Evolutionary conservation across 2,329 filamentous ascomycete genomes (phyloP).

Genomic region (Fusarium sp.): DNA sequence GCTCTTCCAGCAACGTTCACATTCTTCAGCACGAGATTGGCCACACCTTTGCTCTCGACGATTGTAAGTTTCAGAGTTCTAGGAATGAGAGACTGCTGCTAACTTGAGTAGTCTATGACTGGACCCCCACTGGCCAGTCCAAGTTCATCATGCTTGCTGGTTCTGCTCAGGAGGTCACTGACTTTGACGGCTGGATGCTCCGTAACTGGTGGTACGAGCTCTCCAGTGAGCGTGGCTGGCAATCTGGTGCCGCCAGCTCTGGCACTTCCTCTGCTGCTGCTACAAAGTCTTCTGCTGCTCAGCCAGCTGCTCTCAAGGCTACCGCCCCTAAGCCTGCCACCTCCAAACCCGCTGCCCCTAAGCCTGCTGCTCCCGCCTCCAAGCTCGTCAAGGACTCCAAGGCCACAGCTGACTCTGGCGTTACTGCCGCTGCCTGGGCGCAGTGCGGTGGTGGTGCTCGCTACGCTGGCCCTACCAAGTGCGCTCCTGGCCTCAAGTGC

Average conservation of each 20-base stretch:
- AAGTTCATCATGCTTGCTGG: slow-evolving; percentile 61
- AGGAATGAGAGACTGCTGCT: background rate
- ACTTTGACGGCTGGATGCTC: slow-evolving; percentile 62
- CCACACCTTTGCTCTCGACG: slow-evolving; percentile 57
- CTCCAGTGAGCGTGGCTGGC: slow-evolving; percentile 47
- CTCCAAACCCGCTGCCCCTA: background rate
- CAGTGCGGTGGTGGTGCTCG: slow-evolving; percentile 42
- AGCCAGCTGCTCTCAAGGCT: background rate
- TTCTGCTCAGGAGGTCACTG: slow-evolving; percentile 55
- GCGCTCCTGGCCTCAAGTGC: slow-evolving; percentile 37
- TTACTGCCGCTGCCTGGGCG: slow-evolving; percentile 10
- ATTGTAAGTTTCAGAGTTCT: slow-evolving; percentile 42
- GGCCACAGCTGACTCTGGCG: background rate
- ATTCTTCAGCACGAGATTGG: slow-evolving; percentile 61
- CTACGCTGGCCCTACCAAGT: slow-evolving; percentile 42
- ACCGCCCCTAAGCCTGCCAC: background rate
- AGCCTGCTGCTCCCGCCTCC: background rate
- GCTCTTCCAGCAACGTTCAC: slow-evolving; percentile 54
- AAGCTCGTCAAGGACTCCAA: background rate
- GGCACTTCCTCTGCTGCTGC: background rate
- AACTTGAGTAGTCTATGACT: slow-evolving; percentile 48
- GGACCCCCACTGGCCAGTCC: slow-evolving; percentile 54
- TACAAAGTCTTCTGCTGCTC: background rate
- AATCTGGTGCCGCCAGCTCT: slow-evolving; percentile 11
- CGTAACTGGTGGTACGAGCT: slow-evolving; percentile 58